Base-by-base conservation (phyloP, 768 basidiomycete species). In the Cystofilobasidium bisporidii region DNA sequence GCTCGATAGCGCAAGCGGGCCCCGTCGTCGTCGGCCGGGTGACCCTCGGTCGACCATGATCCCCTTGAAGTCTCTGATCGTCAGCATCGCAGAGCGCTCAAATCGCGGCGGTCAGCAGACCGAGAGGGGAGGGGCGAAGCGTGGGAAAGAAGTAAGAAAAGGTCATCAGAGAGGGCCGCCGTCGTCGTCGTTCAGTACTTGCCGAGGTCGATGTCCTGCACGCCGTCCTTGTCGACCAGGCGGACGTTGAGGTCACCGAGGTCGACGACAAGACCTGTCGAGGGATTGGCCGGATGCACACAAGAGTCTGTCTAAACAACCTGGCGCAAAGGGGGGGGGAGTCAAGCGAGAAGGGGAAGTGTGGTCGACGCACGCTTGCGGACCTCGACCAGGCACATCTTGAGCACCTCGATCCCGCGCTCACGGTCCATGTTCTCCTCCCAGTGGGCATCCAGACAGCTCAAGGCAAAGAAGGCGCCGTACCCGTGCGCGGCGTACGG, bases 401-500 rank as follows among this genome's bases (percentile, higher is more conserved):
- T 85, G 67, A 98, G 80, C 3, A 87, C 84, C 0, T 82, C 89
- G 28, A 97, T 78, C 4, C 91, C 96, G 72, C 94, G 90, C 72
- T 91, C 89, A 26, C 91, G 78, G 2, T 85, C 77, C 36, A 87
- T 91, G 47, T 89, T 86, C 0, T 92, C 91, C 77, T 91, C 84
- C 76, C 97, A 93, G 77, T 96, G 98, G 71, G 89, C 82, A 75
- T 99, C 96, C 64, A 98, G 82, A 75, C 94, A 87, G 83, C 87
- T 86, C 72, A 97, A 79, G 14, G 86, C 87, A 77, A 98, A 96
- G 79, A 92, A 96, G 65, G 86, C 83, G 53, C 91, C 96, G 75
- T 97, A 92, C 2, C 96, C 96, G 74, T 98, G 94, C 0, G 91
- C 92, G 20, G 86, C 92, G 75, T 92, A 99, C 0, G 92, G 92